Base-by-base conservation (phyloP, 768 basidiomycete genomes). In the Kwoniella sp. region DNA sequence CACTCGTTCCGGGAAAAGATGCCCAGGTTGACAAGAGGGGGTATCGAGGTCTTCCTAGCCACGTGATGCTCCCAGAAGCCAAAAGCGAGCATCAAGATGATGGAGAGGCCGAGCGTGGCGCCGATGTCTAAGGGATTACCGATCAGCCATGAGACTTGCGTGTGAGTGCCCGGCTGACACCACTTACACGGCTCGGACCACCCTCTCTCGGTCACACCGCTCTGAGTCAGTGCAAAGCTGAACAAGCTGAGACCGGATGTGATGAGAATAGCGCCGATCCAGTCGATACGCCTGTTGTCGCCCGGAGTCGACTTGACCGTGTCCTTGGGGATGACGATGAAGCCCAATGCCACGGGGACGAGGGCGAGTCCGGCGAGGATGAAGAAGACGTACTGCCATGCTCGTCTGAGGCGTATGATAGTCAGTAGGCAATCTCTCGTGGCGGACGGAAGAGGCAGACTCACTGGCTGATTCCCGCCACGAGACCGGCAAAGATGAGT, bases 221-320 rank as follows among this genome's bases (percentile, higher is more conserved):
- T 85, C 56, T 87, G 80, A 36, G 83, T 82, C 1, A 89, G 78
- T 0, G 84, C 81, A 58, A 88, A 88, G 9, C 83, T 78, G 58
- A 89, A 78, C 0, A 88, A 71, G 3, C 83, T 79, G 19, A 88
- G 74, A 0, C 83, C 86, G 0, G 75, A 63, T 0, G 85, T 86
- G 40, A 82, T 73, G 20, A 89, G 71, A 20, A 78, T 67, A 0
- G 83, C 84, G 5, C 88, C 88, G 14, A 86, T 71, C 86, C 86
- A 88, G 53, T 89, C 88, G 0, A 88, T 78, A 0, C 83, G 77
- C 27, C 75, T 83, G 0, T 68, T 78, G 11, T 22, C 37, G 14
- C 37, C 37, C 15, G 37, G 17, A 69, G 87, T 19, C 71, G 81
- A 42, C 85, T 84, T 0, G 63, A 74, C 0, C 26, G 31, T 14